Evolutionary conservation across 2,329 filamentous ascomycete genomes (phyloP).

Genomic region (Cordyceps fumosorosea): DNA sequence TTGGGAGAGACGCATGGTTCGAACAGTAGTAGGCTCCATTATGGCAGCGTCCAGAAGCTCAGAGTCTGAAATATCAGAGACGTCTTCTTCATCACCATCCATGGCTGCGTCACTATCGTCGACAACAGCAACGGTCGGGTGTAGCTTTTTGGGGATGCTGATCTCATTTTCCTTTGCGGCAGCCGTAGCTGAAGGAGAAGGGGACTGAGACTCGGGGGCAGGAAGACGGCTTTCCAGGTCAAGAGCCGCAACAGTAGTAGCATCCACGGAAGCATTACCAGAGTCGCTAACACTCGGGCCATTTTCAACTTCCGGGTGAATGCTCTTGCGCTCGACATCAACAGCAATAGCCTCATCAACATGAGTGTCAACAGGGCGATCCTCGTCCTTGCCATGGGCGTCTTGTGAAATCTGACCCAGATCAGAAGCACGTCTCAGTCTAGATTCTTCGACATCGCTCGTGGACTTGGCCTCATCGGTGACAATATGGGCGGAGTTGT

Average conservation of each 20-base stretch:
- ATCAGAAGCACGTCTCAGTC: not conserved
- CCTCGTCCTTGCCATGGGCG: not conserved
- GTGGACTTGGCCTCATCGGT: constrained; percentile 5
- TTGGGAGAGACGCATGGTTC: constrained; percentile 7
- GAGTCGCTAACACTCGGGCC: not conserved
- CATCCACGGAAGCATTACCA: not conserved
- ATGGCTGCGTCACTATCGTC: constrained; percentile 6
- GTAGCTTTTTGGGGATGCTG: not conserved
- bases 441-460: constrained; percentile 7
- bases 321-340: not conserved
- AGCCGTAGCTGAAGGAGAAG: too few species aligned
- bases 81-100: constrained; percentile 6
- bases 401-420: not conserved
- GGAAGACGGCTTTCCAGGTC: not conserved
- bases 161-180: too few species aligned
- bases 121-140: not conserved
- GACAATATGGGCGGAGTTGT: not conserved
- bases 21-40: constrained; percentile 2
- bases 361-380: not conserved
- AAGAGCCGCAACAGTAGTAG: not conserved
- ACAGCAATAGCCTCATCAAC: not conserved
- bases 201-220: not conserved
- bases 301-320: not conserved
- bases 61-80: constrained; percentile 4
- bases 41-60: constrained; percentile 10